Base-by-base conservation (phyloP, 345 rosid species). In the Salix arbutifolia region DNA sequence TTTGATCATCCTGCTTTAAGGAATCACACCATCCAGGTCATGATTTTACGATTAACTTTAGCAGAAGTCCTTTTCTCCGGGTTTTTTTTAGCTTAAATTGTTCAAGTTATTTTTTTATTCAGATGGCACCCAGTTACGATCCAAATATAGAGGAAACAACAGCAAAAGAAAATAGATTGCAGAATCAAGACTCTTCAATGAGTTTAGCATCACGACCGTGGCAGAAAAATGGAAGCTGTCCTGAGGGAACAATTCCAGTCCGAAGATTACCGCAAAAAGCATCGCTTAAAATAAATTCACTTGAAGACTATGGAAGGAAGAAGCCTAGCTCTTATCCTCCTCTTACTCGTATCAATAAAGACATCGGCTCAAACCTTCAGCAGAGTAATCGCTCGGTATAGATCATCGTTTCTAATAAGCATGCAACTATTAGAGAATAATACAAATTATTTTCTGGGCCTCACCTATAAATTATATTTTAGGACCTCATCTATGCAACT, bases 221-320 rank as follows among this genome's bases (percentile, higher is more conserved):
- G 92, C 79, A 65, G 75, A 87, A 73, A 79, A 85, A 38, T 23
- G 90, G 89, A 60, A 83, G 81, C 71, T 89, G 90, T 73, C 90
- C 88, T 1, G 38, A 81, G 46, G 90, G 87, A 73, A 86, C 90
- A 0, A 76, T 89, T 33, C 92, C 90, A 0, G 31, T 89, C 17
- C 76, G 86, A 76, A 82, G 88, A 80, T 16, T 1, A 66, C 70
- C 8, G 28, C 73, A 73, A 28, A 40, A 25, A 2, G 35, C 62
- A 11, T 17, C 26, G 60, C 40, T 62, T 30, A 71, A 74, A 75
- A 16, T 76, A 35, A 35, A 19, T 23, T 65, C 75, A 30, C 33
- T 52, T 28, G 71, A 72, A 74, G 75, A 42, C 18, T 73, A 76
- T 50, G 82, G 82, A 76, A 79, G 67, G 42, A 83, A 80, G 61